phyloP scores from a whole-genome alignment of 768 basidiomycete genomes.

The Phlebiopsis gigantea region DNA sequence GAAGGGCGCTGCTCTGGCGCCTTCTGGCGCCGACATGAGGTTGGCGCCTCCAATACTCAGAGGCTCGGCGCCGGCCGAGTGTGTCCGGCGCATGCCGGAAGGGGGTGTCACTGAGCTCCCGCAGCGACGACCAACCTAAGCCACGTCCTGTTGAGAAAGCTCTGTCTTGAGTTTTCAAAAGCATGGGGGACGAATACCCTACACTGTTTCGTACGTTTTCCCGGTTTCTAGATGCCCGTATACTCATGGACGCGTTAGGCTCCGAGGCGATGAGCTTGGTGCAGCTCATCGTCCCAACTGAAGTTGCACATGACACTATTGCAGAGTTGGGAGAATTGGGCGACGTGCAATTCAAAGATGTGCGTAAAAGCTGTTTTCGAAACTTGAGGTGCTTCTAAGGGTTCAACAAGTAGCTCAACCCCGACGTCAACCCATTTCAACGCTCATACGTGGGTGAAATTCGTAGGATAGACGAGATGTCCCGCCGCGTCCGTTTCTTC shows the following conservation, averaged over 20 bases:
- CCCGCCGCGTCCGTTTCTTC: conserved; percentile 91
- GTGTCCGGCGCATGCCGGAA: conserved; percentile 3
- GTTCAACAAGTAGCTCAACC: conserved; percentile 64
- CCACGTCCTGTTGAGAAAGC: not conserved
- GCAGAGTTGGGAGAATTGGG: conserved; percentile 93
- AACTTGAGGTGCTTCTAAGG: not conserved
- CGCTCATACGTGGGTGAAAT: conserved; percentile 97
- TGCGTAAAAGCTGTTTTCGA: conserved; percentile 32
- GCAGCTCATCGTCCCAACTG: conserved; percentile 94
- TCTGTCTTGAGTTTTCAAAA: not conserved
- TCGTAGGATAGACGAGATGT: conserved; percentile 93
- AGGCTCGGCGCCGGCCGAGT: not conserved
- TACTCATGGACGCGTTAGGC: conserved; percentile 39
- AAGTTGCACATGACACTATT: conserved; percentile 96
- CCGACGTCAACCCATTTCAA: conserved; percentile 94
- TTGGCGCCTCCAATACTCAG: too few species aligned
- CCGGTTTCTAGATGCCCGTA: not conserved
- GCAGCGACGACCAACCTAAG: not conserved
- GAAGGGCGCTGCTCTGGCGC: too few species aligned
- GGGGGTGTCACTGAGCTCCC: conserved; percentile 4
- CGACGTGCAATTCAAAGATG: conserved; percentile 96
- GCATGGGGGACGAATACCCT: conserved; percentile 80
- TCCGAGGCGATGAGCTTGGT: conserved; percentile 98
- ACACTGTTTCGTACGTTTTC: conserved; percentile 72
- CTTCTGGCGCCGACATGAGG: too few species aligned